Base-by-base conservation (phyloP, 805 yeast genomes). In the Candida boleticola region DNA sequence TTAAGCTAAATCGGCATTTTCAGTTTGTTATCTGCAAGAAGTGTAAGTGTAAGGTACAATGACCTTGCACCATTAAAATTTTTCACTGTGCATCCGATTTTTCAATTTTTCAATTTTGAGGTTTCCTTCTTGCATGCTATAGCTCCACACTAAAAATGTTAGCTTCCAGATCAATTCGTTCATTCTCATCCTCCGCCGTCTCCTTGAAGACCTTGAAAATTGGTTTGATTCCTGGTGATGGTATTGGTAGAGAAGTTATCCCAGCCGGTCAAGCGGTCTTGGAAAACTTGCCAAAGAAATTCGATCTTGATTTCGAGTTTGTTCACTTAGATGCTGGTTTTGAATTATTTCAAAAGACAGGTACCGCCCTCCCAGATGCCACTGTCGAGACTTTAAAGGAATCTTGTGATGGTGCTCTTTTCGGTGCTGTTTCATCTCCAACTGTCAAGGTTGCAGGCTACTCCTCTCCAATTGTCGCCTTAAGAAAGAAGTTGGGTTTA, bases 401-500 rank as follows among this genome's bases (percentile, higher is more conserved):
- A 25, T 83, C 85, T 51, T 93, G 99, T 68, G 96, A 93, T 57
- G 98, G 97, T 73, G 99, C 98, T 16, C 75, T 93, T 42, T 93
- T 93, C 58, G 99, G 99, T 54, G 96, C 99, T 43, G 99, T 93
- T 42, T 88, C 89, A 37, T 89, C 97, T 16, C 99, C 99, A 52
- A 76, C 96, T 35, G 81, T 83, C 55, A 89, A 89, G 69, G 98
- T 93, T 36, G 93, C 78, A 36, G 99, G 99, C 40, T 93, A 93
- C 73, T 90, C 97, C 16, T 92, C 98, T 23, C 99, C 99, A 54
- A 92, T 93, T 64, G 99, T 93, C 42, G 98, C 98, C n/a, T 76
- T 93, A 60, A 85, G 99, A 74, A 93, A 92, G 79, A 87, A 86
- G 67, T 61, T 93, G 67, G 97, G 96, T 6, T 74, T 93, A 41